Percentiles rank a stretch among this genome's conserved stretches.
phyloP scores from a whole-genome alignment of 331 rosid species.

The Phaseolus coccineus region DNA sequence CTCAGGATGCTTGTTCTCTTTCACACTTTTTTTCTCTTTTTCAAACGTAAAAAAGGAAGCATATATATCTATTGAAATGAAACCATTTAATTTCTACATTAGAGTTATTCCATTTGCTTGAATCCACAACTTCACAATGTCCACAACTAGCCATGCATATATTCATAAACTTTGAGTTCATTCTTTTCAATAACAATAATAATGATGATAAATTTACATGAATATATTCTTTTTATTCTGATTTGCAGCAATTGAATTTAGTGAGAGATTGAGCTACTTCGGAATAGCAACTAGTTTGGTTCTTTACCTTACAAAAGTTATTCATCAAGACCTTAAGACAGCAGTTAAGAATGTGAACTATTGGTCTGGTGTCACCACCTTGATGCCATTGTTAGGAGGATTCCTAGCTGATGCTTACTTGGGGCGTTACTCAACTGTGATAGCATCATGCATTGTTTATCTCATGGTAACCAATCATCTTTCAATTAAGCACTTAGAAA shows the following conservation, averaged over 20 bases:
- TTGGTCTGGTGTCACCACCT: conserved; percentile 94
- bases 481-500: background rate
- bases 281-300: conserved; percentile 85
- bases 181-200: background rate
- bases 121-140: background rate
- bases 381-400: conserved; percentile 89
- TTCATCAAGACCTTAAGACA: conserved; percentile 82
- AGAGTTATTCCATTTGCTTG: background rate
- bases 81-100: background rate
- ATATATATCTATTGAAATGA: background rate
- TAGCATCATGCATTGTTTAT: conserved; percentile 70
- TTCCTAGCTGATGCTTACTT: conserved; percentile 90
- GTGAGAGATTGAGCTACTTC: conserved; percentile 92
- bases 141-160: background rate
- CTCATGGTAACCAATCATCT: conserved; percentile 57
- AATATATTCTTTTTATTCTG: background rate
- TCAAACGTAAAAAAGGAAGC: background rate
- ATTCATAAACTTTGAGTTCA: background rate
- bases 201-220: background rate
- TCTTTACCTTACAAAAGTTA: conserved; percentile 73
- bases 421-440: conserved; percentile 79
- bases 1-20: conserved; percentile 13
- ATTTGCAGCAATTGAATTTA: conserved; percentile 85
- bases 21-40: background rate
- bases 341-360: conserved; percentile 85